These are phyloP conservation scores for Calonectria pauciramosa DNA, from an alignment of 2,329 filamentous ascomycete genomes.

Conservation along the genomic window DNA sequence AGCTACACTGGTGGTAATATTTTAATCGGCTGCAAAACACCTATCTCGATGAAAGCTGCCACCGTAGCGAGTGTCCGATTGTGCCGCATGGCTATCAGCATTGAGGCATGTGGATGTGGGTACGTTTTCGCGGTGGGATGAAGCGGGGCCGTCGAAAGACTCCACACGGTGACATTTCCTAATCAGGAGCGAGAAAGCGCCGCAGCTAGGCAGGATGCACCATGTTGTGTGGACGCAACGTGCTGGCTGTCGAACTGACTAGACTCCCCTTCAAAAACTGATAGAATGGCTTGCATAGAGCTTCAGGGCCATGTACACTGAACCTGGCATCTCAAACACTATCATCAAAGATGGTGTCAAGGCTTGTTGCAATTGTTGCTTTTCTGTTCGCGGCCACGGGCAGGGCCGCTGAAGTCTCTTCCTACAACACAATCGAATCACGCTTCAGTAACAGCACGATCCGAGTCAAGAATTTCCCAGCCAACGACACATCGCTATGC, in stretches of 20 bases:
- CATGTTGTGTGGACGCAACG: not conserved
- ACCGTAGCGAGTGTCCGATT: not conserved
- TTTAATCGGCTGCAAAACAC: not conserved
- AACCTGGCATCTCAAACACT: not conserved
- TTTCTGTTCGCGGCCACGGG: not conserved
- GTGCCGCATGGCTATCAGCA: not conserved
- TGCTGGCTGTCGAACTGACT: not conserved
- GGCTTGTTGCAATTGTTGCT: not conserved
- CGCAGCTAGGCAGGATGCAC: not conserved
- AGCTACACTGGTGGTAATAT: not conserved
- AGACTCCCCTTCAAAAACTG: not conserved
- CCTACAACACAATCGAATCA: not conserved
- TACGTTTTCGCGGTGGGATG: not conserved
- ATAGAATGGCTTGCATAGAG: not conserved
- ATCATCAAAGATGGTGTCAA: not conserved
- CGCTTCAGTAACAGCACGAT: not conserved
- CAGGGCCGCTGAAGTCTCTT: not conserved
- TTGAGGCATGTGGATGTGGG: not conserved
- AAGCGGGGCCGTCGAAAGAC: not conserved
- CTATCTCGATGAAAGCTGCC: not conserved
- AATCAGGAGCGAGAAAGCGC: not conserved
- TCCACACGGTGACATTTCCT: not conserved
- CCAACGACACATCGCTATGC: not conserved
- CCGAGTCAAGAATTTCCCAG: not conserved
- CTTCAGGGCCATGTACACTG: not conserved